Percentiles rank a stretch among this genome's conserved stretches.
phyloP scores from a whole-genome alignment of 2,329 filamentous ascomycete genomes.

The Cladophialophora immunda region DNA sequence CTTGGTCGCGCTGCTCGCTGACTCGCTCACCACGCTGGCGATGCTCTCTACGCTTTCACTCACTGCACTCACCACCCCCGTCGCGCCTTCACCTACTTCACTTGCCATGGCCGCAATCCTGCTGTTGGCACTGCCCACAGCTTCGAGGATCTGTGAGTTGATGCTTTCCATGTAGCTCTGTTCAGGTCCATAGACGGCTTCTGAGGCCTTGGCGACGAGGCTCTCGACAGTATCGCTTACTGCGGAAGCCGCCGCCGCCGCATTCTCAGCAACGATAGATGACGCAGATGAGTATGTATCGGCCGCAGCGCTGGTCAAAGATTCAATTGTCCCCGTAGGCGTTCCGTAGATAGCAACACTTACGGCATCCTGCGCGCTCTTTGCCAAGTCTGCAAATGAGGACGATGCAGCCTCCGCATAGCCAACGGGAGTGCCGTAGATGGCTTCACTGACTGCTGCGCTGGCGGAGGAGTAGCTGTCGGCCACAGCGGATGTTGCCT shows the following conservation, averaged over 20 bases:
- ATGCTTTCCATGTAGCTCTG: conserved; percentile 48
- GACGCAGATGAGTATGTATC: conserved; percentile 56
- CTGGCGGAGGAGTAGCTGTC: conserved; percentile 61
- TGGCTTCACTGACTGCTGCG: conserved; percentile 57
- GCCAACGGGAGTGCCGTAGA: conserved; percentile 63
- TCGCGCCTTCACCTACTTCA: conserved; percentile 40
- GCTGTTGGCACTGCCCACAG: conserved; percentile 49
- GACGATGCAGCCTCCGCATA: conserved; percentile 63
- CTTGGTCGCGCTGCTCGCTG: conserved; percentile 52
- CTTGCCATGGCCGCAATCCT: conserved; percentile 47
- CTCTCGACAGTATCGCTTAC: conserved; percentile 35
- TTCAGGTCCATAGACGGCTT: conserved; percentile 58
- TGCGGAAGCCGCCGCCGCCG: conserved; percentile 43
- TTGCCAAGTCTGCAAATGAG: conserved; percentile 63
- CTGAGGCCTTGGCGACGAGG: conserved; percentile 48
- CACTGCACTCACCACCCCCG: conserved; percentile 50
- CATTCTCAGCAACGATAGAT: conserved; percentile 55
- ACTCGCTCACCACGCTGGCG: conserved; percentile 56
- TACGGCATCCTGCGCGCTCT: conserved; percentile 64
- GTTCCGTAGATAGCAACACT: conserved; percentile 66
- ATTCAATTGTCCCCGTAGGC: conserved; percentile 57
- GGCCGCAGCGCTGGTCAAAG: conserved; percentile 53
- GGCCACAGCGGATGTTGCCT: conserved; percentile 62
- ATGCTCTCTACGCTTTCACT: conserved; percentile 55
- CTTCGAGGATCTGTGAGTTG: conserved; percentile 43